phyloP scores from a whole-genome alignment of 2,329 filamentous ascomycete species.

The Epichloe bromicola region DNA sequence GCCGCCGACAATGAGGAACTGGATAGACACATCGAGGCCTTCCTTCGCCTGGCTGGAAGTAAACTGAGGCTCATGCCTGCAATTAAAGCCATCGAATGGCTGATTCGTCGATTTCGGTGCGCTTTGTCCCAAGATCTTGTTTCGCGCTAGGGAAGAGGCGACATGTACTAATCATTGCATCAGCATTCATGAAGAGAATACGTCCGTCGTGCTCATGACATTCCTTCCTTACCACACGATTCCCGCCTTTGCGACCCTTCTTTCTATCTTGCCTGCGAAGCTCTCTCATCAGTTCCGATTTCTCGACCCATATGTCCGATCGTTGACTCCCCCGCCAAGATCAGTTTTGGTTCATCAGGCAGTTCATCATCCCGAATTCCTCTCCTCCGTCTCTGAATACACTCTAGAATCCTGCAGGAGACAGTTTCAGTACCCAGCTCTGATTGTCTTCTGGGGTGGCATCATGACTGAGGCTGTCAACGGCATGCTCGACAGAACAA shows the following conservation, averaged over 20 bases:
- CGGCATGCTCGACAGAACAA: conserved; percentile 64
- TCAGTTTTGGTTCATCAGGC: conserved; percentile 75
- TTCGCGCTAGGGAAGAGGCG: not conserved
- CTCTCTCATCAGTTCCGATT: conserved; percentile 70
- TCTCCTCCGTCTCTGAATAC: conserved; percentile 65
- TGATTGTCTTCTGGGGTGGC: conserved; percentile 85
- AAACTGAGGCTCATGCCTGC: conserved; percentile 74
- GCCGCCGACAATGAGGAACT: conserved; percentile 69
- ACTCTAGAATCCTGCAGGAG: conserved; percentile 60
- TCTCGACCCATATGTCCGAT: conserved; percentile 72
- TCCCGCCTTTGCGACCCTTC: conserved; percentile 69
- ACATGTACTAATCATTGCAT: conserved; percentile 5
- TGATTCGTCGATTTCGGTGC: conserved; percentile 79
- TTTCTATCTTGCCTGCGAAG: conserved; percentile 72
- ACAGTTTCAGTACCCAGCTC: conserved; percentile 59
- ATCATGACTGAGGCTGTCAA: conserved; percentile 76
- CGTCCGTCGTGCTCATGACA: conserved; percentile 60
- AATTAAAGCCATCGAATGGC: conserved; percentile 87
- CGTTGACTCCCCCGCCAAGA: conserved; percentile 66
- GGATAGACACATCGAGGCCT: conserved; percentile 64
- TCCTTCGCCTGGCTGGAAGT: conserved; percentile 66
- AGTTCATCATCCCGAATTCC: conserved; percentile 63
- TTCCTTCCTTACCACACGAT: conserved; percentile 89
- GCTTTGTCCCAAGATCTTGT: not conserved
- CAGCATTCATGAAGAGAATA: conserved; percentile 88